Evolutionary conservation across 495 filamentous ascomycete species (phyloP).

Genomic region (Darksidea phi): DNA sequence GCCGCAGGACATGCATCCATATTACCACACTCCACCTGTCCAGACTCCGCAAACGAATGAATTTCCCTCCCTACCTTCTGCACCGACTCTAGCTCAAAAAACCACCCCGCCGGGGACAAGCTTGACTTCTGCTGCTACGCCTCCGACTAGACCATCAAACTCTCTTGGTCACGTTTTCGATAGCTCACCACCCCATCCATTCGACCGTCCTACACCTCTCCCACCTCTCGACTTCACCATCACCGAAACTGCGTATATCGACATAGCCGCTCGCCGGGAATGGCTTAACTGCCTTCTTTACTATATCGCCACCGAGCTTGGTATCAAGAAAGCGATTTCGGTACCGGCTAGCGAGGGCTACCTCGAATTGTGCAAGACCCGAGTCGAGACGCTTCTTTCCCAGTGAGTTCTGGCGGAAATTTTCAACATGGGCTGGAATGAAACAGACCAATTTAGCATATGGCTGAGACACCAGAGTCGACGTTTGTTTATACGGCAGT

Average conservation of each 20-base stretch:
- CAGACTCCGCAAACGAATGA: not conserved
- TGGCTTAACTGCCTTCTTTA: conserved; percentile 18
- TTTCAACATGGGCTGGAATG: too few relatives aligned
- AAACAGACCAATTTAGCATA: too few relatives aligned
- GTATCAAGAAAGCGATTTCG: conserved; percentile 21
- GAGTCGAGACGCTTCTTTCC: not conserved
- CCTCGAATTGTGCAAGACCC: not conserved
- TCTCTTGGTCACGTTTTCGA: not conserved
- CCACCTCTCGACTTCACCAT: not conserved
- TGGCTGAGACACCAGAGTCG: too few relatives aligned
- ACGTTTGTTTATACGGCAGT: too few relatives aligned
- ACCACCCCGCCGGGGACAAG: not conserved
- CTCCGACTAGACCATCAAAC: not conserved
- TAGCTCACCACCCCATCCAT: not conserved
- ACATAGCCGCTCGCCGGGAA: conserved; percentile 4
- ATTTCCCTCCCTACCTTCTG: conserved; percentile 1
- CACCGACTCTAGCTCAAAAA: not conserved
- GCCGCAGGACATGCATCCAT: not conserved
- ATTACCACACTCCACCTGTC: conserved; percentile 1
- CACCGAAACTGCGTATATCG: conserved; percentile 10
- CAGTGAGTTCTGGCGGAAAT: not conserved
- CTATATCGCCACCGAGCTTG: conserved; percentile 18
- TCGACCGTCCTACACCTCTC: not conserved
- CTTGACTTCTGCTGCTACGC: not conserved
- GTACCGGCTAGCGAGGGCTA: not conserved